Percentiles rank a stretch among this genome's conserved stretches.
These are phyloP conservation scores for Gymnopilus dilepis DNA, from an alignment of 768 basidiomycete genomes.

Conservation along the genomic window DNA sequence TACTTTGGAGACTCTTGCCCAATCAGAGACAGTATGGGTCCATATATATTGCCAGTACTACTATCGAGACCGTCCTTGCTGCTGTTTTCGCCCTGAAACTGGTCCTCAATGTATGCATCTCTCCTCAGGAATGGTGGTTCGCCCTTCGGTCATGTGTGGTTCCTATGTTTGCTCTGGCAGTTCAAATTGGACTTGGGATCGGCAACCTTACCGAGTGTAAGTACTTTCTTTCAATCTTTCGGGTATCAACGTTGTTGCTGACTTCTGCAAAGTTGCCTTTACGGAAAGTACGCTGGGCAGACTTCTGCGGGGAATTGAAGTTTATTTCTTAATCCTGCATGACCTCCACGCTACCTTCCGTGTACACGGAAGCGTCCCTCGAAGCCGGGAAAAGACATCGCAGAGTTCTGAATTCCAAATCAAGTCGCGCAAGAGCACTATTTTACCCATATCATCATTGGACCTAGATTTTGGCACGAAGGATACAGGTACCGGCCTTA, in stretches of 20 bases:
- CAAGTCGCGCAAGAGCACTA: constrained; percentile 4
- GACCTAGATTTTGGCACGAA: neutral
- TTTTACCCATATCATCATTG: constrained; percentile 11
- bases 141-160: constrained; percentile 52
- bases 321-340: constrained; percentile 67
- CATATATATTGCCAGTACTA: constrained; percentile 62
- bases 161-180: constrained; percentile 54
- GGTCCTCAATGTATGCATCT: constrained; percentile 58
- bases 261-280: constrained; percentile 56
- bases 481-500: neutral
- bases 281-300: constrained; percentile 75
- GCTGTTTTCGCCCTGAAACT: constrained; percentile 67
- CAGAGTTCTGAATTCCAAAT: neutral
- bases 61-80: constrained; percentile 62
- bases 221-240: constrained; percentile 31
- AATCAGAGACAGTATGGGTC: constrained; percentile 43
- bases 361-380: neutral
- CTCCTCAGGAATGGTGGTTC: constrained; percentile 45
- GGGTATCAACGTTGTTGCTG: neutral
- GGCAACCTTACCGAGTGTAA: constrained; percentile 63
- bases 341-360: constrained; percentile 49
- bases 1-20: constrained; percentile 61
- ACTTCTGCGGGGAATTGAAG: constrained; percentile 64
- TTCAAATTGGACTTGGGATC: constrained; percentile 58
- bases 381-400: neutral